Evolutionary conservation across 495 filamentous ascomycete genomes (phyloP).

Genomic region (Aspergillus steynii): DNA sequence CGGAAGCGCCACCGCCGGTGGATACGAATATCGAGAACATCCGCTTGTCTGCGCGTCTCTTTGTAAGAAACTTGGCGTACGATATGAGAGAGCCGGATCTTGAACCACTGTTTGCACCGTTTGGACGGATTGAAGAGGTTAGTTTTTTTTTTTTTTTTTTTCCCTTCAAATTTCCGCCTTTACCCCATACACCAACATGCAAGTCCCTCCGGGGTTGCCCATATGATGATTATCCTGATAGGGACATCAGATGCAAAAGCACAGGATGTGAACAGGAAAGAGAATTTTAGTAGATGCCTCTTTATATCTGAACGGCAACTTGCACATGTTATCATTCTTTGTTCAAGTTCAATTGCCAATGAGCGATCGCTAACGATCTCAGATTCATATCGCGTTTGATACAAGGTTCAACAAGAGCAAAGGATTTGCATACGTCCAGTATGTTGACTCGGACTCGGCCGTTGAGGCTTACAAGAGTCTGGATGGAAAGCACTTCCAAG

Average conservation of each 20-base stretch:
- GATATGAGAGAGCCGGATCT: conserved; percentile 76
- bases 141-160: conserved; percentile 35
- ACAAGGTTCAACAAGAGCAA: conserved; percentile 64
- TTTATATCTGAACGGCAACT: conserved; percentile 55
- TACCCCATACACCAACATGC: conserved; percentile 3
- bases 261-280: conserved; percentile 64
- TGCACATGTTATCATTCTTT: conserved; percentile 39
- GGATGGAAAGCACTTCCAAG: conserved; percentile 85
- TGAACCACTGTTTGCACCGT: conserved; percentile 63
- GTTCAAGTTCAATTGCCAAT: conserved; percentile 25
- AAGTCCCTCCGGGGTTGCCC: conserved; percentile 31
- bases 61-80: conserved; percentile 87
- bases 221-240: conserved; percentile 97
- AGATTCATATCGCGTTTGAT: conserved; percentile 84
- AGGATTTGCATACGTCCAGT: conserved; percentile 89
- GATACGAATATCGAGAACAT: conserved; percentile 47
- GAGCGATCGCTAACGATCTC: conserved; percentile 40
- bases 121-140: conserved; percentile 85
- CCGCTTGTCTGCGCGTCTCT: conserved; percentile 63
- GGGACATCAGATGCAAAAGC: conserved; percentile 94
- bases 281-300: conserved; percentile 82
- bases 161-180: neutral
- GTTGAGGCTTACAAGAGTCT: conserved; percentile 69
- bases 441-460: conserved; percentile 66
- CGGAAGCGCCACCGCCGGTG: conserved; percentile 21